These are phyloP conservation scores for Moelleriella libera DNA, from an alignment of 2,329 filamentous ascomycete genomes.

Conservation along the genomic window DNA sequence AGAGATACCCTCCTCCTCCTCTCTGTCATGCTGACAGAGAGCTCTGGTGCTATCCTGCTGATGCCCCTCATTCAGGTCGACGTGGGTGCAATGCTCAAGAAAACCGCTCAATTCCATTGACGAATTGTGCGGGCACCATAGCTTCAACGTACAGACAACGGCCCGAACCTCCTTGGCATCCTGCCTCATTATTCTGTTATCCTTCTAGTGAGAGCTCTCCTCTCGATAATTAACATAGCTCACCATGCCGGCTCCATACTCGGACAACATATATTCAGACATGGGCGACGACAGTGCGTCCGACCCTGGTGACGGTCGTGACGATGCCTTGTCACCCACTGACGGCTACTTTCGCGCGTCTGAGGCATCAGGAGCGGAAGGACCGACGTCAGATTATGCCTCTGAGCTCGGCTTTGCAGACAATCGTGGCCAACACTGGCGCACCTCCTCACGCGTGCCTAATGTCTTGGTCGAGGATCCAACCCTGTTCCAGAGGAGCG, in stretches of 20 bases:
- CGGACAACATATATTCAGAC: conserved; percentile 31
- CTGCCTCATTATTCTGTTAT: too few species aligned
- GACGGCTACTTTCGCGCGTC: conserved; percentile 36
- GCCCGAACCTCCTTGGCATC: too few species aligned
- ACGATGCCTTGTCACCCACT: conserved; percentile 30
- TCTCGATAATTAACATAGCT: neutral
- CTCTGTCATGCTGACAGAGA: too few species aligned
- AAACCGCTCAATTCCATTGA: too few species aligned
- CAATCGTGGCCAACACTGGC: conserved; percentile 8
- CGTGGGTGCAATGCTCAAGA: too few species aligned
- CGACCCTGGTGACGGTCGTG: conserved; percentile 20
- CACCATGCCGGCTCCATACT: conserved; percentile 29
- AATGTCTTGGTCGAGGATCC: conserved; percentile 35
- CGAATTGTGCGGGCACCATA: too few species aligned
- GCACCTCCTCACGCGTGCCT: conserved; percentile 23
- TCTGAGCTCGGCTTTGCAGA: neutral
- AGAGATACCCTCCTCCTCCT: too few species aligned
- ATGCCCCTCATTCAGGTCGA: too few species aligned
- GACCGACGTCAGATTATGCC: neutral
- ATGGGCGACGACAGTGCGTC: conserved; percentile 5
- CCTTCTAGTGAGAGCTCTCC: too few species aligned
- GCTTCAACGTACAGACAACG: too few species aligned
- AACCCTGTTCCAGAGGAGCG: conserved; percentile 21
- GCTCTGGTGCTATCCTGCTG: too few species aligned
- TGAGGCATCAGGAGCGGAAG: conserved; percentile 11